These are phyloP conservation scores for Postia placenta DNA, from an alignment of 768 basidiomycete species.

Conservation along the genomic window DNA sequence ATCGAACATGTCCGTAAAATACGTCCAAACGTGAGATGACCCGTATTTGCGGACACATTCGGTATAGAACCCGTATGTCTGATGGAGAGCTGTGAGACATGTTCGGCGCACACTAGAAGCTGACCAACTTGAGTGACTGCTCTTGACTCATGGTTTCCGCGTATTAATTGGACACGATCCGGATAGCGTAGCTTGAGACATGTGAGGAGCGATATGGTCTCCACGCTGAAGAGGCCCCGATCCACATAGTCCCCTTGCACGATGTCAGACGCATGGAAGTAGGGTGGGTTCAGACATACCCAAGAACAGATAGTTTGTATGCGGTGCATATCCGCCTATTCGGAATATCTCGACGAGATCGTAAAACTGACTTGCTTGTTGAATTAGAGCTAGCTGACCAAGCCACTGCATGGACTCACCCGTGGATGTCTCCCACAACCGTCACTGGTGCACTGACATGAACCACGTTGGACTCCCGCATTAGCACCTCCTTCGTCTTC, in stretches of 20 bases:
- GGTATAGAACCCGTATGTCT: slow-evolving; percentile 99
- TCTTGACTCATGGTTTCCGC: slow-evolving; percentile 96
- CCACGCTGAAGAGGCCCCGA: slow-evolving; percentile 94
- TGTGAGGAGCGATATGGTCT: slow-evolving; percentile 95
- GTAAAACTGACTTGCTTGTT: slow-evolving; percentile 86
- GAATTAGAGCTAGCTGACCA: slow-evolving; percentile 26
- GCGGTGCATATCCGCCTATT: slow-evolving; percentile 93
- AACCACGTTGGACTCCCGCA: slow-evolving; percentile 98
- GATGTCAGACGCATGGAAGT: neutral
- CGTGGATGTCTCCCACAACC: slow-evolving; percentile 98
- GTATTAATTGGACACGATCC: slow-evolving; percentile 91
- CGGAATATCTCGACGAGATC: slow-evolving; percentile 99
- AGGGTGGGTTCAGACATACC: slow-evolving; percentile 45
- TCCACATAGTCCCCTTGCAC: slow-evolving; percentile 95
- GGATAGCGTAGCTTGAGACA: slow-evolving; percentile 97
- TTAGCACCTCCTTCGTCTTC: slow-evolving; percentile 98
- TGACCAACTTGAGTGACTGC: slow-evolving; percentile 91
- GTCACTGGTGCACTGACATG: slow-evolving; percentile 96
- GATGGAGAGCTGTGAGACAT: slow-evolving; percentile 17
- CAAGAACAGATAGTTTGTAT: slow-evolving; percentile 97
- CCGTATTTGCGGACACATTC: slow-evolving; percentile 98
- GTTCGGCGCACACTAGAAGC: neutral
- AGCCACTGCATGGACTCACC: slow-evolving; percentile 48
- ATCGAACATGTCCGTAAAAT: slow-evolving; percentile 99
- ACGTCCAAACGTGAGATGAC: slow-evolving; percentile 94